These are phyloP conservation scores for Stagonosporopsis cucurbitacearum DNA, from an alignment of 2,329 filamentous ascomycete species.

Conservation along the genomic window DNA sequence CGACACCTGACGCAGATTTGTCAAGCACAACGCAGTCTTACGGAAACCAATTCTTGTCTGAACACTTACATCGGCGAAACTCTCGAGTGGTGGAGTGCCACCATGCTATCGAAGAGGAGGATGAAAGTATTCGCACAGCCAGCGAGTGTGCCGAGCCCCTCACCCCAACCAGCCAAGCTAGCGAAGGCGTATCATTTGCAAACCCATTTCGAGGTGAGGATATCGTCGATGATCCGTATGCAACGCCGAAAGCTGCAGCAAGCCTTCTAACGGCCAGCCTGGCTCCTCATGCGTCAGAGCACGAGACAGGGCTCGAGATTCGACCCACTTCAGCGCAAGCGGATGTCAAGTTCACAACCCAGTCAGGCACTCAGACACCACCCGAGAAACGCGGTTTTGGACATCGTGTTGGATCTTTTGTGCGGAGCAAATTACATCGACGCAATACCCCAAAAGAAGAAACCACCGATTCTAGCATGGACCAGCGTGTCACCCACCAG, in stretches of 20 bases:
- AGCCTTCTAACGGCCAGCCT: background rate
- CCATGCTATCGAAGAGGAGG: slow-evolving; percentile 46
- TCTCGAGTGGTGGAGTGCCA: slow-evolving; percentile 38
- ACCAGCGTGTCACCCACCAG: background rate
- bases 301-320: background rate
- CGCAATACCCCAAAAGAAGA: slow-evolving; percentile 29
- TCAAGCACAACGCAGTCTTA: slow-evolving; percentile 30
- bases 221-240: slow-evolving; percentile 26
- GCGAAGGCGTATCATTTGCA: slow-evolving; percentile 37
- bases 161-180: slow-evolving; percentile 48
- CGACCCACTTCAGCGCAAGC: slow-evolving; percentile 8
- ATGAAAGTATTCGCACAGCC: slow-evolving; percentile 48
- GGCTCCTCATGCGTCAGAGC: background rate
- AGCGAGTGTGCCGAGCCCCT: slow-evolving; percentile 50
- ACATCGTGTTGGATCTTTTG: slow-evolving; percentile 42
- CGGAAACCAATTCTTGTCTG: slow-evolving; percentile 25
- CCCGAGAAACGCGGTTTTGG: slow-evolving; percentile 39
- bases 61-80: slow-evolving; percentile 34
- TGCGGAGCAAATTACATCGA: slow-evolving; percentile 43
- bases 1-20: slow-evolving; percentile 23
- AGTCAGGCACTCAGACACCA: slow-evolving; percentile 15
- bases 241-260: slow-evolving; percentile 22
- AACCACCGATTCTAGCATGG: slow-evolving; percentile 8
- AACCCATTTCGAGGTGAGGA: slow-evolving; percentile 42
- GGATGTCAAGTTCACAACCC: slow-evolving; percentile 8